Evolutionary conservation across 1,284 basidiomycete genomes (phyloP), one percentile per base, ranked within the genome.

Genomic region (Boletellus deceptivus): DNA sequence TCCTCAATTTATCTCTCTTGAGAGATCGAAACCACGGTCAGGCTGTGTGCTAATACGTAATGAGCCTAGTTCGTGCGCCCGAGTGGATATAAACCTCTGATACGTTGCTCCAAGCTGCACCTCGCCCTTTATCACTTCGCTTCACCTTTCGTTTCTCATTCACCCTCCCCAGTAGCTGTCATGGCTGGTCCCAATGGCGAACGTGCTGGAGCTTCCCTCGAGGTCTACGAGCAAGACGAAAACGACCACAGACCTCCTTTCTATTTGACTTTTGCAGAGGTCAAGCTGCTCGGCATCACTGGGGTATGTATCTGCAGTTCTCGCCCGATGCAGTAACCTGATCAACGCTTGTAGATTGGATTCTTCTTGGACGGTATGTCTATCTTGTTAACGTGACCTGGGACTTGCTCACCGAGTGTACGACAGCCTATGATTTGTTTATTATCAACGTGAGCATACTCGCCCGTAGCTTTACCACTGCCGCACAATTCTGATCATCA

Each of bases 341-440:
- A 60, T 37, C n/a, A 16, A 29, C 46, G 7, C 49, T n/a, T 25
- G 1, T 50, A 82, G 80, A 77, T 84, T 44, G 84, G 84, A 6
- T 86, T 86, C 65, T 86, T 86, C 72, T 72, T 86, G 11, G 84
- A 85, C 63, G 83, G 82, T 81, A 58, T 36, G 75, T 65, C 50
- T 46, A 6, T 7, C 7, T 4, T 9, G 9, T 27, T 40, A 14
- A 36, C 41, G 13, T 35, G 25, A 24, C 36, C 22, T 37, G 17
- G 48, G 24, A 18, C 36, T 11, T 14, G 24, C 27, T 52, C 17
- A 49, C 24, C 20, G 40, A 49, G 17, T 22, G 41, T 22, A 18
- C 37, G 52, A 43, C 55, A 85, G 84, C 85, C 3, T 88, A 89
- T 58, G 85, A 89, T 64, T 71, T 89, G 14, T 89, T 90, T 69